phyloP scores from a whole-genome alignment of 2,329 filamentous ascomycete genomes.

The Helotiales sp. region DNA sequence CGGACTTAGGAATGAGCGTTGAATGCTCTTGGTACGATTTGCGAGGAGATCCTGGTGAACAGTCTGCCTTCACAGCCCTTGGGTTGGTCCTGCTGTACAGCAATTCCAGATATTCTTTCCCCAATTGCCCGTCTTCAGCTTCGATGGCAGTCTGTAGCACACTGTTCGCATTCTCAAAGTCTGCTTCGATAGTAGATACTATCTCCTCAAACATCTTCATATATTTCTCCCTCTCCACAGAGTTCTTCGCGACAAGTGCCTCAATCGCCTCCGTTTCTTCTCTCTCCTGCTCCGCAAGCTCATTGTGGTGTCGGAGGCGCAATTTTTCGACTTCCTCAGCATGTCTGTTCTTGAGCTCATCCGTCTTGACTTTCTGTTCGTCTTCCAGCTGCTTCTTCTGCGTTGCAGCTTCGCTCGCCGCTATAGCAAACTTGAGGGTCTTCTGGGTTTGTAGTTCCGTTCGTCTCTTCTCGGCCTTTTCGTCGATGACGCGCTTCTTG shows the following conservation, averaged over 20 bases:
- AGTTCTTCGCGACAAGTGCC: background rate
- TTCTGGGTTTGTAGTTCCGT: background rate
- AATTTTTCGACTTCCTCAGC: background rate
- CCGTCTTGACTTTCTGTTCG: conserved; percentile 23
- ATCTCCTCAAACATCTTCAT: background rate
- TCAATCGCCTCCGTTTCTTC: background rate
- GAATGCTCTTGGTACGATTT: background rate
- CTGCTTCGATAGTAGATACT: background rate
- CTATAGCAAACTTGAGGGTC: background rate
- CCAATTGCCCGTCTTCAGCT: background rate
- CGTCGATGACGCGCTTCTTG: no score
- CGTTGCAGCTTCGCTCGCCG: background rate
- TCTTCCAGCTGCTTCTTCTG: background rate
- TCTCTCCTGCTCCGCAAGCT: background rate
- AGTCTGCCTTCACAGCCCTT: background rate
- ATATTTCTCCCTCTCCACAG: background rate
- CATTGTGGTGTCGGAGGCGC: background rate
- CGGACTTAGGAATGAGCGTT: background rate
- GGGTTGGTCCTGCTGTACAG: background rate
- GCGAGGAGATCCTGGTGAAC: background rate
- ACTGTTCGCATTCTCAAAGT: no score
- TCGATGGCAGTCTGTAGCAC: no score
- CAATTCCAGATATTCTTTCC: background rate
- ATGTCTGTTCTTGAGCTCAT: background rate
- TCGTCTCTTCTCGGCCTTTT: background rate